These are phyloP conservation scores for Hypoxylon lienhwacheense DNA, from an alignment of 495 filamentous ascomycete genomes.

Conservation along the genomic window DNA sequence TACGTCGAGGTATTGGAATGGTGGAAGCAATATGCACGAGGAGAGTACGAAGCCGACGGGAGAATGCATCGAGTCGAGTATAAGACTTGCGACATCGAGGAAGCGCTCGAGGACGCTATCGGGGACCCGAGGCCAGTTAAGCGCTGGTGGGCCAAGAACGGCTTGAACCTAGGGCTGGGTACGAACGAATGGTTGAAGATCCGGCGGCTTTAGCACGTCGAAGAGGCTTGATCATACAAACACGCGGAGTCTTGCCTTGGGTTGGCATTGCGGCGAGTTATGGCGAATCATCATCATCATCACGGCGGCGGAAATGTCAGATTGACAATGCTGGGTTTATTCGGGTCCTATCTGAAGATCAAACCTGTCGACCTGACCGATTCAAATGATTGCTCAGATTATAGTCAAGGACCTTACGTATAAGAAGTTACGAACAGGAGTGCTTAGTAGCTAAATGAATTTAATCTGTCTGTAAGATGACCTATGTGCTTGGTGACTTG, in stretches of 20 bases:
- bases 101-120: conserved; percentile 84
- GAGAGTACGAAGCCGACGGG: conserved; percentile 48
- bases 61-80: conserved; percentile 70
- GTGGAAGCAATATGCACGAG: conserved; percentile 78
- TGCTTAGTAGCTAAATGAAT: too few species aligned
- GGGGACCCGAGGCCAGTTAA: conserved; percentile 71
- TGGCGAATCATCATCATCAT: too few species aligned
- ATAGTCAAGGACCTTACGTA: background rate
- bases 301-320: too few species aligned
- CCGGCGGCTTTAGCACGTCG: conserved; percentile 36
- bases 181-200: conserved; percentile 92
- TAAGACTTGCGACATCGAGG: conserved; percentile 93
- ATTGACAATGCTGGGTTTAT: too few species aligned
- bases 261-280: too few species aligned
- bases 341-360: background rate
- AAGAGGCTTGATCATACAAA: background rate
- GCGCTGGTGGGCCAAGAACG: conserved; percentile 88
- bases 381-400: background rate
- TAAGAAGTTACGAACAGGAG: background rate
- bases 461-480: background rate
- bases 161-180: conserved; percentile 79
- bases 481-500: background rate
- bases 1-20: conserved; percentile 84
- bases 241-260: too few species aligned
- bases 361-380: background rate